These are phyloP conservation scores for Pleurotus salmoneostramineus DNA, from an alignment of 768 basidiomycete species.

Conservation along the genomic window DNA sequence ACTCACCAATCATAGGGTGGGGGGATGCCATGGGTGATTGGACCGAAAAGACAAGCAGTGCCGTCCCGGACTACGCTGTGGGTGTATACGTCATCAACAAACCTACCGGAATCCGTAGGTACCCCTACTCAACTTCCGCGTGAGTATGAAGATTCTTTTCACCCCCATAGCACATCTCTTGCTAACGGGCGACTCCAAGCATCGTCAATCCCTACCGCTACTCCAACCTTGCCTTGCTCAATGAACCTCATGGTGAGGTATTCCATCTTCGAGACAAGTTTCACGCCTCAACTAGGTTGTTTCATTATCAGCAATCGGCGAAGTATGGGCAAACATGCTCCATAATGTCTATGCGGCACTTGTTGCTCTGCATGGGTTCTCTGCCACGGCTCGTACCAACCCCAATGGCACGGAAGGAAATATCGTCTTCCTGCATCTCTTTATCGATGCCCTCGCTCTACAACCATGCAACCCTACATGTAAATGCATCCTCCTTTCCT, in stretches of 20 bases:
- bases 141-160: conserved; percentile 15
- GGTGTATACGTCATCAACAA: conserved; percentile 54
- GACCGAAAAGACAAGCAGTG: conserved; percentile 37
- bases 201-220: conserved; percentile 42
- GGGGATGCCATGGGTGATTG: conserved; percentile 52
- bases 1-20: conserved; percentile 46
- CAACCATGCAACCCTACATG: conserved; percentile 26
- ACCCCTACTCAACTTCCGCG: conserved; percentile 54
- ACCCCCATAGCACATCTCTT: too few relatives aligned
- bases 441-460: conserved; percentile 30
- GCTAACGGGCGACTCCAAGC: conserved; percentile 14
- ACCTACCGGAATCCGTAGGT: conserved; percentile 46
- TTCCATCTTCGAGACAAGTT: neutral
- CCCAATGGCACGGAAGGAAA: conserved; percentile 22
- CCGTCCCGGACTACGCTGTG: conserved; percentile 34
- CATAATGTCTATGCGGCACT: conserved; percentile 7
- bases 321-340: conserved; percentile 8
- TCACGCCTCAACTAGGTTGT: neutral
- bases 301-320: conserved; percentile 1
- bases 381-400: neutral
- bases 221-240: conserved; percentile 28
- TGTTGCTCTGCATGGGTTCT: conserved; percentile 4
- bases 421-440: conserved; percentile 30
- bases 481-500: too few relatives aligned
- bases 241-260: conserved; percentile 42